Base-by-base conservation (phyloP, 805 yeast species). In the Yarrowia sp. region DNA sequence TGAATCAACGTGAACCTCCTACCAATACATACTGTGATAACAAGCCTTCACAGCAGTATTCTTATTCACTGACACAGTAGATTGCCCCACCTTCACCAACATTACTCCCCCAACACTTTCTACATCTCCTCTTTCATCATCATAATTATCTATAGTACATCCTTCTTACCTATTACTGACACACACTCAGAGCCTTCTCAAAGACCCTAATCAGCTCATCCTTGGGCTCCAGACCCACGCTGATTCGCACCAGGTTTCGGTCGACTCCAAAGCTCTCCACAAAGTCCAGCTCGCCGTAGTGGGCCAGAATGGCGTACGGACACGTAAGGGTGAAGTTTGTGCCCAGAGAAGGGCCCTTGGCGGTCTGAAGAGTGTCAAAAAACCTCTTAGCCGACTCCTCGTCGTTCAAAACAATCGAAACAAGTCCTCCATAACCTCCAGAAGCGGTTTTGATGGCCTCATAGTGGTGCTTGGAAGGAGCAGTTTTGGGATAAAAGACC, bases 301-400 rank as follows among this genome's bases (percentile, higher is more conserved):
- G 97, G 2, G 97, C 97, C 70, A 93, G 81, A 58, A 93, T 85
- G 8, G 97, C 84, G 78, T 93, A 93, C 9, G 98, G 97, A 76
- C 97, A 92, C 5, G 92, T 92, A 73, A 92, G 81, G 0, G 97
- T 89, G 80, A 91, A 91, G 78, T 90, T 92, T 0, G 97, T 91
- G 12, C 97, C 97, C 72, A 92, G 82, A 15, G 95, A 89, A 3
- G 97, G 97, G 1, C 97, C 97, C 79, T 93, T 93, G 70, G 91
- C 89, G 71, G 90, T 78, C 61, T 83, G 80, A 45, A 87, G 84
- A 8, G 85, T 82, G 77, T 93, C 87, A 80, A 89, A 93, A 77
- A 92, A 93, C n/a, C 80, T 80, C 46, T 83, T 82, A 0, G 97
- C 97, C 72, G 85, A 87, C 22, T 81, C 80, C 10, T 88, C 86